Percentiles rank a stretch among this genome's conserved stretches.
These are phyloP conservation scores for Rheum nobile DNA, from an alignment of 148 eudicot species.

Conservation along the genomic window DNA sequence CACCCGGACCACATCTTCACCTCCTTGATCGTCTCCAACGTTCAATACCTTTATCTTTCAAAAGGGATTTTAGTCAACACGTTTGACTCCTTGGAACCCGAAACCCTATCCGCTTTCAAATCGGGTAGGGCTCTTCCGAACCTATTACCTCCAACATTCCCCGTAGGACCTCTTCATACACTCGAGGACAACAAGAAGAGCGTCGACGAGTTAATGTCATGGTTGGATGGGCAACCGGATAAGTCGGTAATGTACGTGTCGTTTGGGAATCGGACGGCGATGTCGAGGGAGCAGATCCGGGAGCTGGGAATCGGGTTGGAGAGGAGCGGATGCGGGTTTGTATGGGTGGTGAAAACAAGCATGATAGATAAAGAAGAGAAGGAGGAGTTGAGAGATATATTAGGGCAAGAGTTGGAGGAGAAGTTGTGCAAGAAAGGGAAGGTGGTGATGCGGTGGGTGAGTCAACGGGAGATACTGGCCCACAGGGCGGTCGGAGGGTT, in stretches of 20 bases:
- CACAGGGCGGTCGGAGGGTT: conserved; percentile 38
- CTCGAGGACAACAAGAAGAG: not conserved
- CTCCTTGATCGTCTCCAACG: not conserved
- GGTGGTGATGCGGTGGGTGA: conserved; percentile 28
- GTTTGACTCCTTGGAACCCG: conserved; percentile 21
- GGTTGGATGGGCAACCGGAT: conserved; percentile 25
- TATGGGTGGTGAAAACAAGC: conserved; percentile 41
- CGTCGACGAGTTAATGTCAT: not conserved
- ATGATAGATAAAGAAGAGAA: conserved; percentile 33
- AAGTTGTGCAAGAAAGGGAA: conserved; percentile 17
- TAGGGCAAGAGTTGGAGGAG: conserved; percentile 21
- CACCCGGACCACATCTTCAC: conserved; percentile 21
- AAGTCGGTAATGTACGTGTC: conserved; percentile 28
- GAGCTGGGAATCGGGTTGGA: conserved; percentile 30
- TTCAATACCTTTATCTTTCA: not conserved
- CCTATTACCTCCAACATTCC: conserved; percentile 10
- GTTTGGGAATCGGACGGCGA: conserved; percentile 36
- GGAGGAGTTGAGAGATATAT: conserved; percentile 10
- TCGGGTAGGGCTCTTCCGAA: conserved; percentile 3
- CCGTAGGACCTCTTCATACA: conserved; percentile 18
- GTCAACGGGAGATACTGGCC: conserved; percentile 29
- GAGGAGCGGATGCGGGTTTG: conserved; percentile 22
- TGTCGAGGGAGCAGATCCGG: conserved; percentile 27
- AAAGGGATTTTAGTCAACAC: conserved; percentile 18
- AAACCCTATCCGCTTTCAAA: conserved; percentile 13